Evolutionary conservation across 2,329 filamentous ascomycete species (phyloP).

Genomic region (Zasmidium citrigriseum): DNA sequence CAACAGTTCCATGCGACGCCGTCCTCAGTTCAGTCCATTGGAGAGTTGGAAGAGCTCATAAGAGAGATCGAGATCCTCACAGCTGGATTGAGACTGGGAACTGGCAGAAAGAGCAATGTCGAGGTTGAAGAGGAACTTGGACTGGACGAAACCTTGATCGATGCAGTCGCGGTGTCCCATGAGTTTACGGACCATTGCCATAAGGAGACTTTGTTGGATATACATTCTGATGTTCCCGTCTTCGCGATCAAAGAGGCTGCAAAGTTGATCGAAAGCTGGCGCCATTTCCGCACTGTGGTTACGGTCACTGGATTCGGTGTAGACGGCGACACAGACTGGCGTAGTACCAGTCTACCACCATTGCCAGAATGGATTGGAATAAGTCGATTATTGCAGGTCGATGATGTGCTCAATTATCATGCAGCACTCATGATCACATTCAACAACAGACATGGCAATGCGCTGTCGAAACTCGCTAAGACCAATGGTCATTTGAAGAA

Average conservation of each 20-base stretch:
- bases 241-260: slow-evolving; percentile 62
- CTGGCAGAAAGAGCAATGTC: slow-evolving; percentile 17
- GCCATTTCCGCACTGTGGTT: slow-evolving; percentile 59
- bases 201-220: slow-evolving; percentile 58
- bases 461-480: slow-evolving; percentile 4
- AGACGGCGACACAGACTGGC: slow-evolving; percentile 45
- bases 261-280: slow-evolving; percentile 58
- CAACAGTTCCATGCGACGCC: slow-evolving; percentile 63
- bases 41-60: slow-evolving; percentile 56
- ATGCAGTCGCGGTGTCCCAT: slow-evolving; percentile 62
- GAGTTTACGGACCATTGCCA: slow-evolving; percentile 72
- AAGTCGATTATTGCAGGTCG: slow-evolving; percentile 55
- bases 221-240: slow-evolving; percentile 57
- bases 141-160: slow-evolving; percentile 46
- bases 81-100: slow-evolving; percentile 28
- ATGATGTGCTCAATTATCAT: slow-evolving; percentile 62
- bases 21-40: slow-evolving; percentile 56
- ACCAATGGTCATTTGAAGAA: slow-evolving; percentile 28
- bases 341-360: slow-evolving; percentile 43
- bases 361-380: slow-evolving; percentile 65
- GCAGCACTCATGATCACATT: slow-evolving; percentile 63
- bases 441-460: slow-evolving; percentile 30
- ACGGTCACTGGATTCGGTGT: slow-evolving; percentile 50
- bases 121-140: slow-evolving; percentile 12
- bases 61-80: slow-evolving; percentile 50